Evolutionary conservation across 2,329 filamentous ascomycete species (phyloP).

Genomic region (Pestalotiopsis sp.): DNA sequence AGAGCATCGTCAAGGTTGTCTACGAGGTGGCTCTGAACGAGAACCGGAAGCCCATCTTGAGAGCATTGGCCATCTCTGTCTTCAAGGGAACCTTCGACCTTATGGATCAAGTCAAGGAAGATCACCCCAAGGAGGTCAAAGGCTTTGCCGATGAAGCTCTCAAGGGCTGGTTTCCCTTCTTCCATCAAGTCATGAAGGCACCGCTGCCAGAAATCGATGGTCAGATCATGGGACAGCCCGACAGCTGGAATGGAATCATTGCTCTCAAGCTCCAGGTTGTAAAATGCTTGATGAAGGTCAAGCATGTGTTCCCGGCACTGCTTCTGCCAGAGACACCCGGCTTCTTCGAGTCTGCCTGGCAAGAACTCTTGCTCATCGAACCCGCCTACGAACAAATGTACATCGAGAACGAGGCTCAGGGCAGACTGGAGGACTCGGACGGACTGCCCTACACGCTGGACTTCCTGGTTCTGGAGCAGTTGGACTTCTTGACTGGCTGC

Average conservation of each 20-base stretch:
- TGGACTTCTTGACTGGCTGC: constrained; percentile 92
- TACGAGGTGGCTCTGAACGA: constrained; percentile 81
- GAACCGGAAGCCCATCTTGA: constrained; percentile 71
- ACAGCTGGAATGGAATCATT: constrained; percentile 78
- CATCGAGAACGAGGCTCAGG: constrained; percentile 82
- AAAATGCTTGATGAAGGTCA: constrained; percentile 89
- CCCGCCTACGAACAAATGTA: constrained; percentile 79
- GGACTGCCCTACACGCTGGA: constrained; percentile 93
- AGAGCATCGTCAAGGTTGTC: constrained; percentile 80
- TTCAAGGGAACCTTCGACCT: constrained; percentile 93
- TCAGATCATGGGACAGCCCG: constrained; percentile 55
- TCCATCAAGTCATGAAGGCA: constrained; percentile 76
- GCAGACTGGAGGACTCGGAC: constrained; percentile 86
- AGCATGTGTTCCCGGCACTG: constrained; percentile 78
- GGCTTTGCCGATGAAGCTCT: constrained; percentile 87
- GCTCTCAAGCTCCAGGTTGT: constrained; percentile 92
- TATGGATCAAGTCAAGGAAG: constrained; percentile 94
- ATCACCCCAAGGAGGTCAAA: constrained; percentile 84
- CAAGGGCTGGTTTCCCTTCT: constrained; percentile 85
- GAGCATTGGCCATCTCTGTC: constrained; percentile 85
- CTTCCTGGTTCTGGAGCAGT: constrained; percentile 88
- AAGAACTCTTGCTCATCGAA: constrained; percentile 77
- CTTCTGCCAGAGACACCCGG: constrained; percentile 80
- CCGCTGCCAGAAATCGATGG: constrained; percentile 69
- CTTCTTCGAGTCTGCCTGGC: constrained; percentile 87